Percentiles rank a stretch among this genome's conserved stretches.
Evolutionary conservation across 305 asterid genomes (phyloP).

Genomic region (Solanum chacoense): DNA sequence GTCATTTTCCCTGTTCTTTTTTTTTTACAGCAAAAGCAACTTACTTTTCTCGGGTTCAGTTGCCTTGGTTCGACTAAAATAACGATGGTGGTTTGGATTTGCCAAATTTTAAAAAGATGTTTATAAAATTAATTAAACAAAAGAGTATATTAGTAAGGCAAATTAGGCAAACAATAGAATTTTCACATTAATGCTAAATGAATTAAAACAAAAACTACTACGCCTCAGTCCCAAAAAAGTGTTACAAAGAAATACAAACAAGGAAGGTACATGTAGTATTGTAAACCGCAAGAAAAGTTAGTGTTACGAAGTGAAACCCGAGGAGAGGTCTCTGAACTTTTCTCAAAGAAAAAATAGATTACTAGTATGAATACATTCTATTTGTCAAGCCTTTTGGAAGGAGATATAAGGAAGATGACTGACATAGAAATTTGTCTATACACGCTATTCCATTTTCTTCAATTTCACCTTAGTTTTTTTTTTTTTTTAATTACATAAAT

Average conservation of each 20-base stretch:
- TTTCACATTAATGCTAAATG: neutral
- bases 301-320: neutral
- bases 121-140: neutral
- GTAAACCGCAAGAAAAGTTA: neutral
- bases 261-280: neutral
- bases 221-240: neutral
- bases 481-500: neutral
- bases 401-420: neutral
- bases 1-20: neutral
- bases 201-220: neutral
- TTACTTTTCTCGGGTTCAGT: neutral
- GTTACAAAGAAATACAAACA: neutral
- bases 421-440: neutral
- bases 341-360: neutral
- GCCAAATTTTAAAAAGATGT: neutral
- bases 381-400: neutral
- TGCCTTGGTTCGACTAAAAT: neutral
- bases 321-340: neutral
- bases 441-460: neutral
- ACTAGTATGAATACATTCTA: neutral
- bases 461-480: neutral
- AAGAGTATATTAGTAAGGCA: neutral
- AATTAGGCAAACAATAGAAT: neutral
- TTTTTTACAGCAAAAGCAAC: neutral
- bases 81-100: neutral